Conservation (phyloP, 257 asterid genomes). For the Osmanthus fragrans region DNA sequence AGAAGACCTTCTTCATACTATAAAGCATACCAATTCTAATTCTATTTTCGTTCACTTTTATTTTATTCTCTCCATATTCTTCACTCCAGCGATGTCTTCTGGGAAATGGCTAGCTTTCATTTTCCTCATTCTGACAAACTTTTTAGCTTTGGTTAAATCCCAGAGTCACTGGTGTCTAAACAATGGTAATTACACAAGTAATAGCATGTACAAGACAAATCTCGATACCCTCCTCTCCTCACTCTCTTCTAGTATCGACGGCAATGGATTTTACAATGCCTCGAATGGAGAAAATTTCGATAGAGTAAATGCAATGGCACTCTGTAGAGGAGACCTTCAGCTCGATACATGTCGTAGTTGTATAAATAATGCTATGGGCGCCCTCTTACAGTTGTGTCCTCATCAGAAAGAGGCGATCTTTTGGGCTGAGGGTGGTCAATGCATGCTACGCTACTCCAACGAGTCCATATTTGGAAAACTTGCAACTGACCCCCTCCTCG, state of each 20-base stretch:
- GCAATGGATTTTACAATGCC: constrained; percentile 11
- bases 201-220: constrained; percentile 21
- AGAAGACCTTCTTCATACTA: no score
- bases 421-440: not conserved
- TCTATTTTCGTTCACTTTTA: no score
- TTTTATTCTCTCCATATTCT: no score
- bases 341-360: constrained; percentile 9
- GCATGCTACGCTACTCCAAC: constrained; percentile 24
- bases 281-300: not conserved
- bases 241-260: not conserved
- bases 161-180: not conserved
- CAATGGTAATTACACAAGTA: constrained; percentile 14
- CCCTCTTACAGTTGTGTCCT: constrained; percentile 12
- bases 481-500: not conserved
- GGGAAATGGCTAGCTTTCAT: not conserved
- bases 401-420: constrained; percentile 5
- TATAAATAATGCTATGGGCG: not conserved
- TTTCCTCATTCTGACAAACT: not conserved
- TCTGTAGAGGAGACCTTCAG: constrained; percentile 25
- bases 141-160: not conserved
- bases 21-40: no score
- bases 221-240: constrained; percentile 21
- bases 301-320: constrained; percentile 15
- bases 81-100: not conserved
- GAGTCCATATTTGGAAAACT: constrained; percentile 9